Evolutionary conservation across 306 rosid genomes (phyloP), one percentile per base, ranked within the genome.

Genomic region (Lupinus albus): DNA sequence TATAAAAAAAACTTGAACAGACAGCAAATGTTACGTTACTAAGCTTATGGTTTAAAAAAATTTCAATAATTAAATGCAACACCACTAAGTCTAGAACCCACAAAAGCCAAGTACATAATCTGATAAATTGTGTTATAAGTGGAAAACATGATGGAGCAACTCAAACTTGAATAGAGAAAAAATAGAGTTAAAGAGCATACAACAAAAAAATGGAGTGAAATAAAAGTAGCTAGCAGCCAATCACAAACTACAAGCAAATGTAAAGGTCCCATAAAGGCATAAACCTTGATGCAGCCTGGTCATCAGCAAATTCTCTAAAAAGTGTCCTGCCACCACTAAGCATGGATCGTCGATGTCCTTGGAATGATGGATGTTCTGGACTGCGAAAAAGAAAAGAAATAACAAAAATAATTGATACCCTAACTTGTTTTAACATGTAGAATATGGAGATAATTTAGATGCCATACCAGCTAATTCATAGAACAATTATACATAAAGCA

Each of bases 321-420:
- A 88, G 79, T 79, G 86, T 83, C 86, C 89, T 80, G 68, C 82
- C 91, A 73, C 99, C 94, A 71, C 98, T 74, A 80, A 93, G 99
- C 86, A 88, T 84, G 71, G 99, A 93, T 76, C 83, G 95, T 14
- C 91, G 94, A 56, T 84, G 90, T 61, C 84, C 91, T 68, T 79
- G 86, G 36, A 86, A 73, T 52, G 88, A 89, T 48, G 97, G 96
- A 84, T 93, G 96, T 77, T 93, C 99, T 64, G 97, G 97, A 86
- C 99, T 93, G 93, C 68, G n/a, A 81, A 79, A 77, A 53, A 44
- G 36, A 74, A 64, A 33, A 64, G n/a, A 79, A 16, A 18, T 60
- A 35, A 51, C 57, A 66, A 42, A 54, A 44, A 55, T 36, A 70
- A 28, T 30, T 44, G 38, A 57, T 67, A 61, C 8, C 67, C 60